Percentiles rank a stretch among this genome's conserved stretches.
These are phyloP conservation scores for Cryphonectria japonica DNA, from an alignment of 2,329 filamentous ascomycete species.

Conservation along the genomic window DNA sequence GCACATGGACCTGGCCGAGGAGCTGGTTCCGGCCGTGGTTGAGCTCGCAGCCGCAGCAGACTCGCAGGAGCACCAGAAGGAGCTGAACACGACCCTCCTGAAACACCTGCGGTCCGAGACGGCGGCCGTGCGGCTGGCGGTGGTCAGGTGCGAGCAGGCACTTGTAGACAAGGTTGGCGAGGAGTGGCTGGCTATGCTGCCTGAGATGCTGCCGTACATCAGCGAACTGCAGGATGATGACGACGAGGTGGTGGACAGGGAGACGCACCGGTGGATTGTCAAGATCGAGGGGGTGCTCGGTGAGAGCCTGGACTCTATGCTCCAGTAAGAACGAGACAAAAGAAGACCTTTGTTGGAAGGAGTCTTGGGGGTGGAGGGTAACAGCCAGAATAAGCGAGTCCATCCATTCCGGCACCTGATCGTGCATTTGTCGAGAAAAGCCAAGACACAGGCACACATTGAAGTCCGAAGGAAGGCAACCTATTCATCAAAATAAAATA, in stretches of 20 bases:
- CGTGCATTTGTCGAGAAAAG: neutral
- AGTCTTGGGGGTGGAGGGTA: neutral
- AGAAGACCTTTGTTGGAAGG: too few species aligned
- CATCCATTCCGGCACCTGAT: neutral
- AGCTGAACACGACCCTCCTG: conserved; percentile 79
- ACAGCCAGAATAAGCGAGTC: neutral
- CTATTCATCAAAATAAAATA: neutral
- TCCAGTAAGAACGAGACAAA: conserved; percentile 62
- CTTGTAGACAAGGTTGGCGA: conserved; percentile 83
- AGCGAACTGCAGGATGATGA: conserved; percentile 96
- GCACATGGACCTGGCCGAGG: conserved; percentile 47
- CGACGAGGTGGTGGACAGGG: conserved; percentile 87
- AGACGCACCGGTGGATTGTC: conserved; percentile 88
- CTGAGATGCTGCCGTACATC: conserved; percentile 96
- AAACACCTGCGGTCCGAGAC: conserved; percentile 76
- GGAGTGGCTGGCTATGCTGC: conserved; percentile 88
- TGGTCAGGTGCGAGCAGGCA: conserved; percentile 78
- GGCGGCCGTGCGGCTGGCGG: conserved; percentile 74
- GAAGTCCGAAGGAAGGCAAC: neutral
- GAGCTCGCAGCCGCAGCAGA: conserved; percentile 81
- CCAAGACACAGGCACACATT: neutral
- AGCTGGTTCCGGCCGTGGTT: conserved; percentile 74
- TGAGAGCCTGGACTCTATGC: conserved; percentile 89
- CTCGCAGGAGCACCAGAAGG: conserved; percentile 87
- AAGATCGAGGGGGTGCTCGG: conserved; percentile 88